Conservation (phyloP, 106 monocot species). For the Phalaenopsis equestris region DNA sequence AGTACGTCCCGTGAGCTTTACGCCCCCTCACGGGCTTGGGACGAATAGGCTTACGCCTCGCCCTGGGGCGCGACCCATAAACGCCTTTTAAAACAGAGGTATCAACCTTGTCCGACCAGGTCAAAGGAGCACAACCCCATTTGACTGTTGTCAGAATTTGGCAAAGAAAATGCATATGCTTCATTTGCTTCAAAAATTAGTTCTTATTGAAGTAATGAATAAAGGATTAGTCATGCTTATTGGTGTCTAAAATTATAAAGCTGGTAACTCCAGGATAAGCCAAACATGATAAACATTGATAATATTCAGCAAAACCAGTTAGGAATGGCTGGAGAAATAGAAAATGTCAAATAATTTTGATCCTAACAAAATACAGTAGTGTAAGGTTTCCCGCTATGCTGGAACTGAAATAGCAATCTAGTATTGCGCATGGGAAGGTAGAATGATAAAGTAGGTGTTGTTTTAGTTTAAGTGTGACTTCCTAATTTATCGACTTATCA, state of each 20-base stretch:
- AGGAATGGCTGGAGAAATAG: not conserved
- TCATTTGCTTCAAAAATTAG: not conserved
- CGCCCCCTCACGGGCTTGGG: no score
- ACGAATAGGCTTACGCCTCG: no score
- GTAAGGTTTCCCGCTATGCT: not conserved
- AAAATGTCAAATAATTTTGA: not conserved
- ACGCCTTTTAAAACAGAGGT: not conserved
- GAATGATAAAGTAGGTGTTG: not conserved
- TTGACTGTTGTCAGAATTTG: no score
- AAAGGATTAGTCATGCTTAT: not conserved
- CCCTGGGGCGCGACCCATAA: no score
- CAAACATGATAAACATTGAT: not conserved
- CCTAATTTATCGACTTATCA: not conserved
- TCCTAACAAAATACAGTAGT: not conserved
- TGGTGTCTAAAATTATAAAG: no score
- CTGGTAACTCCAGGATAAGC: not conserved
- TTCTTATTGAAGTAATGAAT: not conserved
- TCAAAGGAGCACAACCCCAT: not conserved
- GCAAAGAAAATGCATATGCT: no score
- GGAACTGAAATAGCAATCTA: not conserved
- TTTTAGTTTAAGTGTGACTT: not conserved
- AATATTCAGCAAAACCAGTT: not conserved
- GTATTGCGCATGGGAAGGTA: not conserved
- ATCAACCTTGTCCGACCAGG: not conserved
- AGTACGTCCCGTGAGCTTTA: no score